phyloP scores from a whole-genome alignment of 2,329 filamentous ascomycete species.

The Pseudovirgaria hyperparasitica region DNA sequence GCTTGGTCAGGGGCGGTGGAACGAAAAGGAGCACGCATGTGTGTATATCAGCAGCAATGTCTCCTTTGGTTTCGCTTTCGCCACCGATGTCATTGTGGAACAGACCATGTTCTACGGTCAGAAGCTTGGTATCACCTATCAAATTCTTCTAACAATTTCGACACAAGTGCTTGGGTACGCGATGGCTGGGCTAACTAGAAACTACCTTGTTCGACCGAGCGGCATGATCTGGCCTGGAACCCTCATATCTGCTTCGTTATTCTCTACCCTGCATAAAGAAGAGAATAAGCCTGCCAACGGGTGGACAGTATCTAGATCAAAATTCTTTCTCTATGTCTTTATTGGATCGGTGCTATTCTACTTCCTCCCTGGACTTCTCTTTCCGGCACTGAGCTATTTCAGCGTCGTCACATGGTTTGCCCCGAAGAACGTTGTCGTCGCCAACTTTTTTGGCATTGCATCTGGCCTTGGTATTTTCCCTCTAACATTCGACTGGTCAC shows the following conservation, averaged over 20 bases:
- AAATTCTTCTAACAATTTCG: constrained; percentile 70
- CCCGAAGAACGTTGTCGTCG: constrained; percentile 72
- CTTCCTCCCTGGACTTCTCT: constrained; percentile 69
- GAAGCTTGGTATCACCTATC: constrained; percentile 61
- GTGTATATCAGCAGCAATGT: constrained; percentile 86
- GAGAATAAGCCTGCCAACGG: constrained; percentile 72
- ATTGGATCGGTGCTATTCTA: constrained; percentile 64
- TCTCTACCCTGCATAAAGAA: constrained; percentile 71
- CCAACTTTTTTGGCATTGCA: constrained; percentile 76
- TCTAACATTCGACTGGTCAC: constrained; percentile 83
- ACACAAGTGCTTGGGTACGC: constrained; percentile 81
- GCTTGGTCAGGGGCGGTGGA: constrained; percentile 72
- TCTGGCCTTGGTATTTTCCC: constrained; percentile 76
- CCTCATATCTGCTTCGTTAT: constrained; percentile 80
- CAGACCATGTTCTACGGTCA: constrained; percentile 85
- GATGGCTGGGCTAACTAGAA: constrained; percentile 68
- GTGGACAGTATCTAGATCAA: constrained; percentile 72
- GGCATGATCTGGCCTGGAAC: constrained; percentile 91
- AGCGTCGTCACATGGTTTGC: constrained; percentile 82
- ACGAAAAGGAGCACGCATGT: constrained; percentile 79
- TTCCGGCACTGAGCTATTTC: constrained; percentile 80
- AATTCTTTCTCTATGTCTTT: constrained; percentile 71
- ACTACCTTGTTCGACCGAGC: constrained; percentile 71
- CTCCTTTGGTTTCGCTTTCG: constrained; percentile 80
- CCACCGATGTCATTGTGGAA: constrained; percentile 79